A percentile compares a stretch with the other conserved stretches of the same genome.
Evolutionary conservation across 2,329 filamentous ascomycete genomes (phyloP).

Genomic region (Mariannaea sp.): DNA sequence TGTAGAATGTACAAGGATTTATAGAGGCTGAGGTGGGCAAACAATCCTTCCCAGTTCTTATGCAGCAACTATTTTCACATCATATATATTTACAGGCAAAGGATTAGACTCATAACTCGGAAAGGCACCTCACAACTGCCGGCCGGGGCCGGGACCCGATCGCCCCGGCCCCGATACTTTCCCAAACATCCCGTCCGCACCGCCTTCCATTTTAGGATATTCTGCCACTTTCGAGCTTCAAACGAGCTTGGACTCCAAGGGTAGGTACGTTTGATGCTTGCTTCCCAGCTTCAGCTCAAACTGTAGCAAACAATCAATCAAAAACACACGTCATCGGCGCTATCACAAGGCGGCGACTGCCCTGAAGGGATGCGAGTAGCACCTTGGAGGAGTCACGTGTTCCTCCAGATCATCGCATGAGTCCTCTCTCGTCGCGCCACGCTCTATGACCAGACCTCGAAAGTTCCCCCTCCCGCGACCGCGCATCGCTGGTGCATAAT

Average conservation of each 20-base stretch:
- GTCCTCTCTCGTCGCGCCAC: slow-evolving; percentile 4
- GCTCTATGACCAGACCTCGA: slow-evolving; percentile 20
- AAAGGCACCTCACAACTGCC: slow-evolving; percentile 1
- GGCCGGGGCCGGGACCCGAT: not conserved
- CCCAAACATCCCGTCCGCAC: slow-evolving; percentile 5
- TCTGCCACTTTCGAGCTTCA: slow-evolving; percentile 14
- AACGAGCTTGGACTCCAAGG: not conserved
- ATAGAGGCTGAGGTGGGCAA: too few relatives aligned
- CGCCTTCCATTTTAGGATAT: slow-evolving; percentile 27
- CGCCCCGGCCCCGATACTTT: not conserved
- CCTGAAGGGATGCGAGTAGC: slow-evolving; percentile 8
- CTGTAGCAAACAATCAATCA: slow-evolving; percentile 13
- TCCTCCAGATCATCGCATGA: not conserved
- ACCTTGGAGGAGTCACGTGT: not conserved
- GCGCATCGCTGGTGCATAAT: slow-evolving; percentile 23
- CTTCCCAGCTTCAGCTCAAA: slow-evolving; percentile 24
- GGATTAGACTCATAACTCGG: too few relatives aligned
- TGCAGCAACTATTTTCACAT: too few relatives aligned
- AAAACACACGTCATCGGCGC: not conserved
- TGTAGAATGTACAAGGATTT: slow-evolving; percentile 21
- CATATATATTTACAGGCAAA: too few relatives aligned
- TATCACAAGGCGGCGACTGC: not conserved
- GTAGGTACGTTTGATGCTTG: too few relatives aligned
- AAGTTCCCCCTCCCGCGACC: slow-evolving; percentile 21
- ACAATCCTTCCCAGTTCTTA: too few relatives aligned